Evolutionary conservation across 2,329 filamentous ascomycete genomes (phyloP), one percentile per base, ranked within the genome.

Genomic region (Alternaria arborescens): DNA sequence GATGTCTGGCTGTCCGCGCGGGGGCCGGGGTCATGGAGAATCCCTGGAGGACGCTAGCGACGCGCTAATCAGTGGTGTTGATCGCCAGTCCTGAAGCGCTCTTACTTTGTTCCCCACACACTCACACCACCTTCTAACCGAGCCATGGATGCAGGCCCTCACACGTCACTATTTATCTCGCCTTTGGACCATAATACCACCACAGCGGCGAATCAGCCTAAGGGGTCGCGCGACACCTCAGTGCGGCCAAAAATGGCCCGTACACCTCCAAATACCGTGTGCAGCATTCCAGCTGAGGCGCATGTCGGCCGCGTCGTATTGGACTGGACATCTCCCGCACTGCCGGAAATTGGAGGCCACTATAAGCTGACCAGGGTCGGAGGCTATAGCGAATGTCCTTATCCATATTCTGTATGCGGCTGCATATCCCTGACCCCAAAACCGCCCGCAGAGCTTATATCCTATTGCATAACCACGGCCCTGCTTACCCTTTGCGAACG

Each of bases 1-100:
- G 54, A 58, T 50, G 32, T 20, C 22, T 50, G 46, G 14, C 42
- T 44, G 28, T 61, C 52, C 43, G 58, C 56, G 62, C 57, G 61
- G 68, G 68, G 68, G 54, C 68, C 68, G 63, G 68, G 68, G 68
- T 64, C 46, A 44, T 34, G 59, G 40, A 58, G 47, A 48, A 64
- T 65, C 63, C 63, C 54, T 61, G 56, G 26, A 41, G 28, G 55
- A 55, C 51, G 44, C 53, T 68, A 65, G 56, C 51, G 43, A 47
- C 52, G 52, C 58, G 66, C 60, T 62, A 67, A 42, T 62, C 58
- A 20, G 52, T 60, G 52, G 62, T 38, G 46, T 32, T 50, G 58
- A 60, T 61, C 54, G 61, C 54, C 61, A 60, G 36, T 62, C 62
- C 68, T 34, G 38, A 67, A 62, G 58, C 52, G 66, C 58, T 62